Evolutionary conservation across 2,329 filamentous ascomycete genomes (phyloP).

Genomic region (Chrysosporium queenslandicum): DNA sequence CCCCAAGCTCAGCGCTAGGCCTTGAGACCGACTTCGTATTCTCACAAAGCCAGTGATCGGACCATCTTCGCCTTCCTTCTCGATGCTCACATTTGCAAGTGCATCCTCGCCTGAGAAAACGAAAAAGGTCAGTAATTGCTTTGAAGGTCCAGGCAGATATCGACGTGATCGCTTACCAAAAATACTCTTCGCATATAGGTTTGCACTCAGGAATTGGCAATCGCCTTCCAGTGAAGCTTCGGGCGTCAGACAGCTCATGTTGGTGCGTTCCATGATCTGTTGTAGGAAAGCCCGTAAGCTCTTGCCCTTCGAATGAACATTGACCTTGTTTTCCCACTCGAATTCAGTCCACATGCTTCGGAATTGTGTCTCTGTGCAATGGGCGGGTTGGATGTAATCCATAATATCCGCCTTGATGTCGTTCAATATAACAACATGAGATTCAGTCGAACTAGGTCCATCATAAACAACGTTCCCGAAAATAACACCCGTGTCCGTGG

Average conservation of each 20-base stretch:
- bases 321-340: slow-evolving; percentile 99
- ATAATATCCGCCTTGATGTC: slow-evolving; percentile 98
- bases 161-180: slow-evolving; percentile 65
- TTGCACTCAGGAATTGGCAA: slow-evolving; percentile 94
- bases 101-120: slow-evolving; percentile 75
- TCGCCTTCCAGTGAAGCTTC: slow-evolving; percentile 95
- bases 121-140: slow-evolving; percentile 13
- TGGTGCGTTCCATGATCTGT: slow-evolving; percentile 92
- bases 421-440: slow-evolving; percentile 94
- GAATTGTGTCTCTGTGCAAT: slow-evolving; percentile 96
- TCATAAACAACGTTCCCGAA: slow-evolving; percentile 99
- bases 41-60: slow-evolving; percentile 94
- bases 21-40: slow-evolving; percentile 94
- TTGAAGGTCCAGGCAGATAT: slow-evolving; percentile 13
- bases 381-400: slow-evolving; percentile 97
- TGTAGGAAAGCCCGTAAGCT: slow-evolving; percentile 82
- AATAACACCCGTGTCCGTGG: slow-evolving; percentile 95
- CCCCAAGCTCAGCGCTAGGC: slow-evolving; percentile 82
- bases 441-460: slow-evolving; percentile 80
- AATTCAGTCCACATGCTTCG: slow-evolving; percentile 99
- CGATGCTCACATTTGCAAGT: slow-evolving; percentile 91
- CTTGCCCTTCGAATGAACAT: slow-evolving; percentile 97
- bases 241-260: slow-evolving; percentile 96
- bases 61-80: slow-evolving; percentile 91
- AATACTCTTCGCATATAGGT: slow-evolving; percentile 90